Percentiles rank a stretch among this genome's conserved stretches.
Evolutionary conservation across 1,284 basidiomycete genomes (phyloP).

Genomic region (Leccinum subrobustum): DNA sequence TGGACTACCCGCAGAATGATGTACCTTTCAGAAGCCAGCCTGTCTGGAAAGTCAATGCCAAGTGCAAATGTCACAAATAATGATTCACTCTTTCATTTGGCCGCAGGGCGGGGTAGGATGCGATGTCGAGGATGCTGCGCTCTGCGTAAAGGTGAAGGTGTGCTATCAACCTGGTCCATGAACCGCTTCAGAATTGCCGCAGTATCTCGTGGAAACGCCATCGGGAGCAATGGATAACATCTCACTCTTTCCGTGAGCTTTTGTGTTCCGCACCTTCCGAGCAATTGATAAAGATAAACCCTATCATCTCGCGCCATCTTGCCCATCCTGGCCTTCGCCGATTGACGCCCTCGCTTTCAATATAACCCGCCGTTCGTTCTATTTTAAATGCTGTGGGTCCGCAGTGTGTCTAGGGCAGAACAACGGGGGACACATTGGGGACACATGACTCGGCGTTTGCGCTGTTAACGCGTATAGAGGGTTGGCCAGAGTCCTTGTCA

Average conservation of each 20-base stretch:
- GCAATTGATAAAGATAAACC: slow-evolving; percentile 51
- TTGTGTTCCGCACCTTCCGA: slow-evolving; percentile 51
- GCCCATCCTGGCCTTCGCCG: slow-evolving; percentile 62
- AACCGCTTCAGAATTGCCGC: slow-evolving; percentile 50
- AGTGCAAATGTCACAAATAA: slow-evolving; percentile 58
- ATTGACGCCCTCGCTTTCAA: slow-evolving; percentile 53
- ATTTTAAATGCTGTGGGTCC: slow-evolving; percentile 48
- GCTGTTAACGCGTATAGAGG: not conserved
- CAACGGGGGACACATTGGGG: slow-evolving; percentile 12
- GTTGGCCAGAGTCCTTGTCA: not conserved
- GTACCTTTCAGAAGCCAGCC: slow-evolving; percentile 49
- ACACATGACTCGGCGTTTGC: slow-evolving; percentile 1
- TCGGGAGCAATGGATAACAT: slow-evolving; percentile 5
- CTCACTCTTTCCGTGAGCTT: slow-evolving; percentile 61
- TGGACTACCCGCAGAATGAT: slow-evolving; percentile 63
- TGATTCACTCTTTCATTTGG: slow-evolving; percentile 67
- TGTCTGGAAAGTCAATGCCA: slow-evolving; percentile 59
- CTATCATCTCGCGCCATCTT: slow-evolving; percentile 48
- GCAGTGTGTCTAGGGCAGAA: slow-evolving; percentile 20
- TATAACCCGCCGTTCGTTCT: slow-evolving; percentile 56
- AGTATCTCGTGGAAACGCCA: slow-evolving; percentile 43
- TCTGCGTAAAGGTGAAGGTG: slow-evolving; percentile 48
- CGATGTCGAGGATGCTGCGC: slow-evolving; percentile 50
- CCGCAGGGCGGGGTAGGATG: slow-evolving; percentile 53
- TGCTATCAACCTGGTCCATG: slow-evolving; percentile 48